A percentile compares a stretch with the other conserved stretches of the same genome.
These are phyloP conservation scores for Apiospora aurea DNA, from an alignment of 2,329 filamentous ascomycete genomes.

Conservation along the genomic window DNA sequence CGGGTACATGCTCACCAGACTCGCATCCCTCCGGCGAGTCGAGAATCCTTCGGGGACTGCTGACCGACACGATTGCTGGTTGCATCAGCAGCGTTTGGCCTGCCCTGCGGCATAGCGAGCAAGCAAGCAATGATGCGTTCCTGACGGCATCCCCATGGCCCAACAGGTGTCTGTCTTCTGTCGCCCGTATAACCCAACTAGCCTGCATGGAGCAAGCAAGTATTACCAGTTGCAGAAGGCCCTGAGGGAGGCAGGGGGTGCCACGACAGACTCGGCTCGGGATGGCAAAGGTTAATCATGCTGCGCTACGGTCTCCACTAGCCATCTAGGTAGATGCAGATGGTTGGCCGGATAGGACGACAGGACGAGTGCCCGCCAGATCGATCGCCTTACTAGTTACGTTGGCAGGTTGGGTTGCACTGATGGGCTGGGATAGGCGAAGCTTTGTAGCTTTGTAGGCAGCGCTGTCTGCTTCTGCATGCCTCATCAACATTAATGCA, in stretches of 20 bases:
- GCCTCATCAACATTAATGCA: background rate
- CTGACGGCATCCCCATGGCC: background rate
- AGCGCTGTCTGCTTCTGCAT: background rate
- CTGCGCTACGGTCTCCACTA: background rate
- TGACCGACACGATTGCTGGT: background rate
- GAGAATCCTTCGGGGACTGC: background rate
- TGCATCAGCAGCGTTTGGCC: background rate
- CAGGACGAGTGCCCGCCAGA: slow-evolving; percentile 8
- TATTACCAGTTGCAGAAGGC: background rate
- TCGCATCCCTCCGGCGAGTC: no score
- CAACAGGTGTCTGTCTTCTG: background rate
- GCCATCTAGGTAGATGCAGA: background rate
- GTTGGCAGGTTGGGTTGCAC: slow-evolving; percentile 11
- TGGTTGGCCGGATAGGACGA: slow-evolving; percentile 5
- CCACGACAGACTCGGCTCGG: background rate
- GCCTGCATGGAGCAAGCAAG: background rate
- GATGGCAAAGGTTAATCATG: background rate
- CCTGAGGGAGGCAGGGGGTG: background rate
- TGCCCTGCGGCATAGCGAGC: background rate
- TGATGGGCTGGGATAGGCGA: background rate
- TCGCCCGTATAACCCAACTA: background rate
- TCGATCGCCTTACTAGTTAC: background rate
- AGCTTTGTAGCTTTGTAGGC: background rate
- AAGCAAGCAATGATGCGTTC: background rate
- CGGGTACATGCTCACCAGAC: background rate